Percentiles rank a stretch among this genome's conserved stretches.
Conservation (phyloP, 2,329 filamentous ascomycete genomes). For the Fusarium ambrosium region DNA sequence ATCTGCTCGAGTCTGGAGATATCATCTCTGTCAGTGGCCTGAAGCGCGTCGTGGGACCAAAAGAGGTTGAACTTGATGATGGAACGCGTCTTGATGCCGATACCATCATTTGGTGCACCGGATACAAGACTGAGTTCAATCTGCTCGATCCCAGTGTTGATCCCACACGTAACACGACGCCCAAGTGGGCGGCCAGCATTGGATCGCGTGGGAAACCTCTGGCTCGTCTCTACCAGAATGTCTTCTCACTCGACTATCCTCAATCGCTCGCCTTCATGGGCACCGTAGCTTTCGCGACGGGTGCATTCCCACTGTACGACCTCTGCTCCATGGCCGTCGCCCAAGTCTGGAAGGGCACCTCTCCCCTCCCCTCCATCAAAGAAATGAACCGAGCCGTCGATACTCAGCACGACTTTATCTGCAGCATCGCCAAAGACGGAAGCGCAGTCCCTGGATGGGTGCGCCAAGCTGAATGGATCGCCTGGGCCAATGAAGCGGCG, state of each 20-base stretch:
- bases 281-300: constrained; percentile 52
- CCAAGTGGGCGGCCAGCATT: constrained; percentile 41
- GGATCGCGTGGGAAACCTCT: constrained; percentile 49
- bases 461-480: constrained; percentile 52
- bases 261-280: constrained; percentile 60
- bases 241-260: constrained; percentile 59
- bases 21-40: constrained; percentile 51
- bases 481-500: constrained; percentile 57
- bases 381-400: constrained; percentile 56
- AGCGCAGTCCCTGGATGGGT: constrained; percentile 47
- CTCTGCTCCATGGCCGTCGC: constrained; percentile 59
- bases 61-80: constrained; percentile 47
- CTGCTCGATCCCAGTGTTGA: constrained; percentile 46
- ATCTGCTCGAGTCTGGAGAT: constrained; percentile 54
- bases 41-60: constrained; percentile 41
- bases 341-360: constrained; percentile 58
- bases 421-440: constrained; percentile 45
- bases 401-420: constrained; percentile 51
- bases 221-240: constrained; percentile 57
- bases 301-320: constrained; percentile 56
- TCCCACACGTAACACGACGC: constrained; percentile 43
- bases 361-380: constrained; percentile 50
- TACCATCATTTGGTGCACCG: constrained; percentile 53
- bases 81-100: constrained; percentile 48
- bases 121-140: constrained; percentile 51